These are phyloP conservation scores for Fagopyrum homotropicum DNA, from an alignment of 148 eudicot genomes.

Conservation along the genomic window DNA sequence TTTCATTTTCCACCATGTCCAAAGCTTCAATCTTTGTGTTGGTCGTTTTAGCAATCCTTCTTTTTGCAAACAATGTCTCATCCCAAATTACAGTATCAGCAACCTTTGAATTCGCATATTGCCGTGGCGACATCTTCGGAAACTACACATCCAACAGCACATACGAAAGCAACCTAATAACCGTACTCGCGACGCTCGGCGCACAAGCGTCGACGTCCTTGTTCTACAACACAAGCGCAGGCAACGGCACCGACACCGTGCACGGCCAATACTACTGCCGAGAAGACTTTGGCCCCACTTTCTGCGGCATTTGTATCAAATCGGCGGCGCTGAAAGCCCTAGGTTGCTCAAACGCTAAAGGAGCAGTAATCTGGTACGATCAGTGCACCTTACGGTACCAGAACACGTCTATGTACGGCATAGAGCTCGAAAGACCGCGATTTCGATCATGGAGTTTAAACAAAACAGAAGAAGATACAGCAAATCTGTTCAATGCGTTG, in stretches of 20 bases:
- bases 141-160: slow-evolving; percentile 6
- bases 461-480: no score
- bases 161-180: neutral
- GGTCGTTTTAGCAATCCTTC: neutral
- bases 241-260: neutral
- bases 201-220: neutral
- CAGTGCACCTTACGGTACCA: no score
- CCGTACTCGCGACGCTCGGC: neutral
- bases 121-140: neutral
- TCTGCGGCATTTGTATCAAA: no score
- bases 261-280: no score
- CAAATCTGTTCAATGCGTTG: no score
- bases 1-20: neutral
- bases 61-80: neutral
- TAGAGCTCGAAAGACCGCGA: no score
- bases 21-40: neutral
- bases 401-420: no score
- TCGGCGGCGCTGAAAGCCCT: no score
- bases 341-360: no score
- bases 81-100: neutral
- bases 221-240: neutral
- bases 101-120: neutral
- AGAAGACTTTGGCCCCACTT: no score
- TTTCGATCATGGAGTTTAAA: no score
- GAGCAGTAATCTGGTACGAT: no score